Conservation (phyloP, 257 asterid species). For the Galeopsis tetrahit region DNA sequence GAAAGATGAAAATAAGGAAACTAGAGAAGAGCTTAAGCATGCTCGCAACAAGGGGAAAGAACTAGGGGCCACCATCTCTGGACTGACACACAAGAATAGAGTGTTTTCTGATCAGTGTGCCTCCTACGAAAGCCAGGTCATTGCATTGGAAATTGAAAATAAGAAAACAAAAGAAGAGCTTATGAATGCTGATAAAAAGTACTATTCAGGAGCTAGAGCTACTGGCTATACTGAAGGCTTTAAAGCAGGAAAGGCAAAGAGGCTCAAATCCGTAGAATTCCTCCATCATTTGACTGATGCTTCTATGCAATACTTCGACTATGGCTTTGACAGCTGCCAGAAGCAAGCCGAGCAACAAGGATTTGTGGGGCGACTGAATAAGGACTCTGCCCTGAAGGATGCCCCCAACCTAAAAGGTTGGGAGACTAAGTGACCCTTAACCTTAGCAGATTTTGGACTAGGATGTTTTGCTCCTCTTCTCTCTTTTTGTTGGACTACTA, state of each 20-base stretch:
- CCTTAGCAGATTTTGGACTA: no score
- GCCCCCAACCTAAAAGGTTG: no score
- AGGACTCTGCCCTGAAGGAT: no score
- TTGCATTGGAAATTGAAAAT: neutral
- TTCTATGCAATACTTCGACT: neutral
- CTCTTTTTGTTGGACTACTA: no score
- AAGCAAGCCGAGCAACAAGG: no score
- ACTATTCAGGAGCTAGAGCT: no score
- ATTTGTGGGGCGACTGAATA: no score
- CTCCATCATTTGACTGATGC: neutral
- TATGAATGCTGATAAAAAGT: neutral
- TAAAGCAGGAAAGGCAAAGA: neutral
- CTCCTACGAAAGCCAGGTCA: neutral
- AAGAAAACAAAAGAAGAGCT: neutral
- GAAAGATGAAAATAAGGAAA: neutral
- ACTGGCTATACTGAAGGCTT: neutral
- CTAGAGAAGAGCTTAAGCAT: neutral
- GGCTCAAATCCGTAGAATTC: constrained; percentile 12
- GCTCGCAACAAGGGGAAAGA: neutral
- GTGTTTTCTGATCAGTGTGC: neutral
- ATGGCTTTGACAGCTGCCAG: neutral
- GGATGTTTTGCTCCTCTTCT: no score
- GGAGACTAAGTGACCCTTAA: no score
- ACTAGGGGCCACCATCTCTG: neutral
- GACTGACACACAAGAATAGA: neutral